A percentile compares a stretch with the other conserved stretches of the same genome.
phyloP scores from a whole-genome alignment of 1,284 basidiomycete species.

The Cronartium ribicola region DNA sequence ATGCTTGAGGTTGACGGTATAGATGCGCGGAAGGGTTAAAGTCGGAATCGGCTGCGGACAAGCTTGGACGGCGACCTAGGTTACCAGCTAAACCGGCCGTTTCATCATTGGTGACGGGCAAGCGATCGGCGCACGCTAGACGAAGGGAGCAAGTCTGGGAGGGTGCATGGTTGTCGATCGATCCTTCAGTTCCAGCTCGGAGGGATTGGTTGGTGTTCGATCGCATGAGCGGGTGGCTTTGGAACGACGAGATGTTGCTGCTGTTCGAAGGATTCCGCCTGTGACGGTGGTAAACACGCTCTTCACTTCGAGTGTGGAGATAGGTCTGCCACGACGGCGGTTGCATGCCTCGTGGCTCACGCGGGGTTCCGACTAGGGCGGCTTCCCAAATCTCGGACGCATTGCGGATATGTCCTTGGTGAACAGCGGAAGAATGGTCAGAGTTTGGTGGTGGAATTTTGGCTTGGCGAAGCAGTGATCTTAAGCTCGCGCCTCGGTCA shows the following conservation, averaged over 20 bases:
- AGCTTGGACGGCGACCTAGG: neutral
- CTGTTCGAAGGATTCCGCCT: slow-evolving; percentile 5
- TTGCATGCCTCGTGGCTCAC: slow-evolving; percentile 12
- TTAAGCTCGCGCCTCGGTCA: slow-evolving; percentile 18
- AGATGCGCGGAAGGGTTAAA: neutral
- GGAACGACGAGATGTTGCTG: slow-evolving; percentile 8
- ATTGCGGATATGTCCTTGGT: slow-evolving; percentile 4
- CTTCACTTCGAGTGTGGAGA: slow-evolving; percentile 6
- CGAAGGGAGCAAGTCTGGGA: no score
- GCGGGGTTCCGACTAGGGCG: slow-evolving; percentile 27
- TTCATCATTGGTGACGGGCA: neutral
- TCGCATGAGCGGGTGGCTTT: neutral
- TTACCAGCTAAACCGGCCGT: neutral
- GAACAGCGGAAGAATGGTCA: slow-evolving; percentile 2
- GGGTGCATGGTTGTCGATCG: no score
- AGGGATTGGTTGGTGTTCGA: neutral
- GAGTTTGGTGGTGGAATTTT: slow-evolving; percentile 26
- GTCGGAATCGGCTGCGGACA: neutral
- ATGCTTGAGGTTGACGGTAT: neutral
- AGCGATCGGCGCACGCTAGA: no score
- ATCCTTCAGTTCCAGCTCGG: neutral
- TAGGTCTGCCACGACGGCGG: slow-evolving; percentile 24
- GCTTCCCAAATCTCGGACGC: slow-evolving; percentile 27
- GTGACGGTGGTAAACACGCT: slow-evolving; percentile 20
- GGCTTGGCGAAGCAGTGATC: slow-evolving; percentile 21